These are phyloP conservation scores for Haplosporangium gracile DNA, from an alignment of 192 early-diverging fungal genomes.

Conservation along the genomic window DNA sequence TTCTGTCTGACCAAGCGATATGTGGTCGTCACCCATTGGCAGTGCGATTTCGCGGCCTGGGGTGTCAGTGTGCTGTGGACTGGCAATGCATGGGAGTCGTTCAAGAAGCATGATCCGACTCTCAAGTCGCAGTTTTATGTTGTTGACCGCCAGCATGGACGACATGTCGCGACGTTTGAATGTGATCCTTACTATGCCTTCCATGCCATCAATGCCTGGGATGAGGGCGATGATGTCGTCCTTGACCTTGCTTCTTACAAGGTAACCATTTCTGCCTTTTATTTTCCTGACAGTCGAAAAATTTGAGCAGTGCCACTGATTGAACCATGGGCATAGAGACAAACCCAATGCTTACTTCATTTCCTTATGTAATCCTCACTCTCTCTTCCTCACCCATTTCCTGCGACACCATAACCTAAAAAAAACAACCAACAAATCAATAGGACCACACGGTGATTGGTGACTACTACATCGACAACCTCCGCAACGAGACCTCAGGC, in stretches of 20 bases:
- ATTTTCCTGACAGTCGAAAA: background rate
- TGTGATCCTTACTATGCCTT: constrained; percentile 64
- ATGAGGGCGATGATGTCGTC: constrained; percentile 60
- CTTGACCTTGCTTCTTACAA: constrained; percentile 59
- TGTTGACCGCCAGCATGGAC: constrained; percentile 46
- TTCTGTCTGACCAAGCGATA: constrained; percentile 69
- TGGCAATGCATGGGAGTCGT: constrained; percentile 48
- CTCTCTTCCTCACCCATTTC: background rate
- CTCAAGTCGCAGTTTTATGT: constrained; percentile 58
- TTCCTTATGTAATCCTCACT: background rate
- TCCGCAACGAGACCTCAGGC: constrained; percentile 38
- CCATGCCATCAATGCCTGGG: constrained; percentile 66
- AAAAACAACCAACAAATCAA: background rate
- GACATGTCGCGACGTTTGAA: constrained; percentile 65
- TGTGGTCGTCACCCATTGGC: constrained; percentile 66
- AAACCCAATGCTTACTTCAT: background rate
- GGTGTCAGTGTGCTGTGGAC: constrained; percentile 64
- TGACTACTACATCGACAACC: constrained; percentile 53
- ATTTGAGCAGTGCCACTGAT: background rate
- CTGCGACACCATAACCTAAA: background rate
- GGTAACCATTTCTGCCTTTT: constrained; percentile 11
- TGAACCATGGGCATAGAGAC: background rate
- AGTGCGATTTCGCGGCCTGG: constrained; percentile 54
- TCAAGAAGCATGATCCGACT: constrained; percentile 42
- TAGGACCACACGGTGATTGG: constrained; percentile 55